Base-by-base conservation (phyloP, 1,284 basidiomycete genomes). In the Ceratobasidium theobromae region DNA sequence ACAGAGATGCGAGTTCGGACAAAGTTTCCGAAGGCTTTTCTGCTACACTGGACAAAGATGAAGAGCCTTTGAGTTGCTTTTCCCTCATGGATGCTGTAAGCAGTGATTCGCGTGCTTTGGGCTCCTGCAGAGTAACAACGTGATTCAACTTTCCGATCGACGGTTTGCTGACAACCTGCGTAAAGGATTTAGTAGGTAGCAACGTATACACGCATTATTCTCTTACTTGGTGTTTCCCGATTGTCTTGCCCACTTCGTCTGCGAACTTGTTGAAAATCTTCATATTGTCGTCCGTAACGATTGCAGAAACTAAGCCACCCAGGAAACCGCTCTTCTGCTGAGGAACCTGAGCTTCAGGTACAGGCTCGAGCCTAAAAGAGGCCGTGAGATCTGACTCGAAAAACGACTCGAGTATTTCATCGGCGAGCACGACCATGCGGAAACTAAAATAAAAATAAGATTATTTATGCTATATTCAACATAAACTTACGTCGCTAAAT, bases 381-480 rank as follows among this genome's bases (percentile, higher is more conserved):
- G 83, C 85, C 0, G 91, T 86, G 67, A 98, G 80, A 74, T 97
- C 95, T 0, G 87, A 84, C 72, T 94, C 93, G 74, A 97, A 98
- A 81, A 98, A 98, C 1, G 89, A 89, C 74, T 98, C 95, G 11
- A 98, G 82, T 21, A 98, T 82, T 75, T 97, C 94, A 71, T 98
- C 95, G 1, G 95, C 94, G 6, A 98, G 82, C 3, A 98, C 90
- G 46, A 97, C 95, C 95, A 98, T 98, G 12, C 95, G 87, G 84
- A 98, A 98, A 12, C 94, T 96, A 54, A 4, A 52, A 43, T 12
- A 25, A 25, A 38, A 11, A 25, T 21, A 21, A 18, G 32, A 18
- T 4, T 43, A 52, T 12, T 33, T 28, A 32, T 9, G 38, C 21
- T 46, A 52, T 18, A 27, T 21, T 41, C 35, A 35, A 25, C 33